A percentile compares a stretch with the other conserved stretches of the same genome.
Conservation (phyloP, 1,284 basidiomycete genomes). For the Boletus sp. region DNA sequence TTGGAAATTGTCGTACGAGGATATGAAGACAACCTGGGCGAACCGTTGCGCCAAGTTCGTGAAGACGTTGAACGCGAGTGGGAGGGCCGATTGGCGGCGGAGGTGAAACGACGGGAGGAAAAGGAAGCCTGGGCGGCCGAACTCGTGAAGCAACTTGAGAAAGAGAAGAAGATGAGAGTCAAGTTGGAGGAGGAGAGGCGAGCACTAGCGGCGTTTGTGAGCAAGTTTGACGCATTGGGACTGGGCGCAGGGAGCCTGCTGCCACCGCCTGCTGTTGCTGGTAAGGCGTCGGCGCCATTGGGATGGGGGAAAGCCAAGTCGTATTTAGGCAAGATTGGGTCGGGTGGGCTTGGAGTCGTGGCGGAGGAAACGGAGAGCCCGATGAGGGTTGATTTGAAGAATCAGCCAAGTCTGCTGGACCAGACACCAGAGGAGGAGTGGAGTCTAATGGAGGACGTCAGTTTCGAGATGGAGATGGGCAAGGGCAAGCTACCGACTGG, state of each 20-base stretch:
- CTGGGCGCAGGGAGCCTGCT: slow-evolving; percentile 39
- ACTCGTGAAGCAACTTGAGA: slow-evolving; percentile 66
- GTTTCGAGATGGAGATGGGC: slow-evolving; percentile 42
- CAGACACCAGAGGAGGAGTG: slow-evolving; percentile 59
- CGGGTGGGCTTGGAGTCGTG: slow-evolving; percentile 20
- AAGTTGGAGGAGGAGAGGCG: slow-evolving; percentile 71
- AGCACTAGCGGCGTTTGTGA: slow-evolving; percentile 71
- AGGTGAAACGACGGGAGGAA: slow-evolving; percentile 58
- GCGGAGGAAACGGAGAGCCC: slow-evolving; percentile 42
- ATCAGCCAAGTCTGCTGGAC: slow-evolving; percentile 56
- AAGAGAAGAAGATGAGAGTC: slow-evolving; percentile 62
- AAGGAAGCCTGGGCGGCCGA: slow-evolving; percentile 69
- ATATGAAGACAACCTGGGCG: slow-evolving; percentile 68
- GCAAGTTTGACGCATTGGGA: slow-evolving; percentile 69
- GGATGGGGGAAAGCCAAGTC: slow-evolving; percentile 38
- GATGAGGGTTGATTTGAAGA: slow-evolving; percentile 41
- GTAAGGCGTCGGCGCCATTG: background rate
- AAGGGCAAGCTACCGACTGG: slow-evolving; percentile 15
- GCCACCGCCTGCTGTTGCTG: slow-evolving; percentile 24
- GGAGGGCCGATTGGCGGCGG: slow-evolving; percentile 55
- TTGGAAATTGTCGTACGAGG: slow-evolving; percentile 66
- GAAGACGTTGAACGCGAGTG: slow-evolving; percentile 84
- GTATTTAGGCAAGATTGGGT: slow-evolving; percentile 37
- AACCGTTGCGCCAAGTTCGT: slow-evolving; percentile 65
- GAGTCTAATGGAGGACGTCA: slow-evolving; percentile 48